phyloP scores from a whole-genome alignment of 345 rosid species.

The Bruguiera sexangula region DNA sequence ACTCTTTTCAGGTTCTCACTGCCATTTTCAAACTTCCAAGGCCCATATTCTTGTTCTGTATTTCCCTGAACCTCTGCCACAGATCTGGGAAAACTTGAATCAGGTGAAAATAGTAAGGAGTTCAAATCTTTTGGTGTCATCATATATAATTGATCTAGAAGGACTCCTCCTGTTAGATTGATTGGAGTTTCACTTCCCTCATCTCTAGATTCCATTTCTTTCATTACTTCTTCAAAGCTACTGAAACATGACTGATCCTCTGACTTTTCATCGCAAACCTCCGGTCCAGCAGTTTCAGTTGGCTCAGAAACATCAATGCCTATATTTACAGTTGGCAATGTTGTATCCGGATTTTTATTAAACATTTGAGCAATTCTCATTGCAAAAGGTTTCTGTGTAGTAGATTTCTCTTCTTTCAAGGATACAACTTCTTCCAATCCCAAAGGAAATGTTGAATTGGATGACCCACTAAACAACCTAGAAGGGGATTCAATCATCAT shows the following conservation, averaged over 20 bases:
- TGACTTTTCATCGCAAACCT: slow-evolving; percentile 36
- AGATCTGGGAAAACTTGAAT: slow-evolving; percentile 56
- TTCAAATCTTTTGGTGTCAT: slow-evolving; percentile 63
- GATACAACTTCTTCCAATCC: slow-evolving; percentile 49
- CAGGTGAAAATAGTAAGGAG: slow-evolving; percentile 62
- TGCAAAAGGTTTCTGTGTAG: slow-evolving; percentile 53
- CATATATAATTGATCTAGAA: slow-evolving; percentile 65
- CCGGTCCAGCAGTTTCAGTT: slow-evolving; percentile 43
- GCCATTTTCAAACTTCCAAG: slow-evolving; percentile 70
- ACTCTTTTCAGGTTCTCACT: slow-evolving; percentile 60
- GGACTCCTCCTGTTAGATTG: slow-evolving; percentile 80
- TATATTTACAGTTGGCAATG: slow-evolving; percentile 25
- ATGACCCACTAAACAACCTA: slow-evolving; percentile 34
- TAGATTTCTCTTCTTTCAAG: slow-evolving; percentile 52
- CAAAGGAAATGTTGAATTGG: slow-evolving; percentile 39
- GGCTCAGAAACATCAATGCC: slow-evolving; percentile 45
- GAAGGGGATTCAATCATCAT: slow-evolving; percentile 36
- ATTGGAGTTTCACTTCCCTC: slow-evolving; percentile 59
- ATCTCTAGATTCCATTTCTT: slow-evolving; percentile 60
- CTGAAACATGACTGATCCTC: slow-evolving; percentile 52
- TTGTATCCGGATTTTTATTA: slow-evolving; percentile 50
- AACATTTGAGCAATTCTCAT: slow-evolving; percentile 78
- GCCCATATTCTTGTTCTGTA: slow-evolving; percentile 66
- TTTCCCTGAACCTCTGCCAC: slow-evolving; percentile 68
- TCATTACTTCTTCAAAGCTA: slow-evolving; percentile 63